Percentiles rank a stretch among this genome's conserved stretches.
Evolutionary conservation across 169 alveolate genomes (phyloP).

Genomic region (Cryptosporidium ubiquitum): DNA sequence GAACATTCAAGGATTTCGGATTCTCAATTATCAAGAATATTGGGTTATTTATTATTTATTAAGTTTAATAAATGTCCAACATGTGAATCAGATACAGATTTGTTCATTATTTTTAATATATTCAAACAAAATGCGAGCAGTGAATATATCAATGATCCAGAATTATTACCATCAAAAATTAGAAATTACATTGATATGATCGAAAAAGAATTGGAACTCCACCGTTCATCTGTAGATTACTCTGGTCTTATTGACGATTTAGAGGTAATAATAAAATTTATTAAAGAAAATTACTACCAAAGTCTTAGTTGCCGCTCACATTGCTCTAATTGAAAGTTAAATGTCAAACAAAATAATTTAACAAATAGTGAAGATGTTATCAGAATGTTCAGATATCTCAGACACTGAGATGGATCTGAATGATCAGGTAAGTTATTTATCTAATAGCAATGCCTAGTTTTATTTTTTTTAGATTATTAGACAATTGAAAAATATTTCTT

Average conservation of each 20-base stretch:
- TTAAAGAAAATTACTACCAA: not conserved
- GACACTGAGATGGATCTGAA: constrained; percentile 70
- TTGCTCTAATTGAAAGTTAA: not conserved
- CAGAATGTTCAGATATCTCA: constrained; percentile 12
- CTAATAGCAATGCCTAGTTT: not conserved
- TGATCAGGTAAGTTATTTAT: constrained; percentile 36
- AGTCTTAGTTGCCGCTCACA: not conserved
- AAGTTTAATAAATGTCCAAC: not conserved
- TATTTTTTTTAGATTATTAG: constrained; percentile 31
- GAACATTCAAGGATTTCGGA: constrained; percentile 7
- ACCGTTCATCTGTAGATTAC: not conserved
- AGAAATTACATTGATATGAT: not conserved
- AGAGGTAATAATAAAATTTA: not conserved
- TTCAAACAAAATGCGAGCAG: constrained; percentile 10
- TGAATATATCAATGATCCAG: not conserved
- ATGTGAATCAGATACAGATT: constrained; percentile 56
- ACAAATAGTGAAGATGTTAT: constrained; percentile 4
- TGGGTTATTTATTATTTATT: not conserved
- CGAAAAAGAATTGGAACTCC: not conserved
- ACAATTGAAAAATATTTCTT: constrained; percentile 18
- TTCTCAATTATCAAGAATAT: not conserved
- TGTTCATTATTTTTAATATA: constrained; percentile 21
- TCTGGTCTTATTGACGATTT: not conserved
- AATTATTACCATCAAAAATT: not conserved
- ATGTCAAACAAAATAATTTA: not conserved